Evolutionary conservation across 148 eudicot species (phyloP).

Genomic region (Salicornia ramosissima): DNA sequence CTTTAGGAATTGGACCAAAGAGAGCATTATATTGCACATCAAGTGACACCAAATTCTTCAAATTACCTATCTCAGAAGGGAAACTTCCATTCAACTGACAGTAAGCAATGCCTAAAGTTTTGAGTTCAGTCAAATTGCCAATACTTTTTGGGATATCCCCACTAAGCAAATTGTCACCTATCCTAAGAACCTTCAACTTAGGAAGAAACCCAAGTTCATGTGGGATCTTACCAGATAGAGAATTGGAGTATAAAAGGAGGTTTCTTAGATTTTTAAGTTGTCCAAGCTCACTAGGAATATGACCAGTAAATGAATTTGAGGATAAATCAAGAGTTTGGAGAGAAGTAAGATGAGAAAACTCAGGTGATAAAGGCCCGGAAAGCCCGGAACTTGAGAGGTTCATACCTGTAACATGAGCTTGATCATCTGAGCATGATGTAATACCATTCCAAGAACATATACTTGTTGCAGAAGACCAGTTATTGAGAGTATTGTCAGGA

Average conservation of each 20-base stretch:
- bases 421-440: conserved; percentile 69
- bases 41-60: conserved; percentile 52
- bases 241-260: conserved; percentile 54
- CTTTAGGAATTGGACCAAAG: conserved; percentile 49
- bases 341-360: conserved; percentile 46
- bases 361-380: conserved; percentile 54
- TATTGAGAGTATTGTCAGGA: conserved; percentile 42
- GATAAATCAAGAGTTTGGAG: conserved; percentile 68
- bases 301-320: conserved; percentile 50
- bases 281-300: conserved; percentile 60
- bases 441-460: conserved; percentile 70
- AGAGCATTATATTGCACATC: conserved; percentile 69
- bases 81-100: conserved; percentile 77
- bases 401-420: conserved; percentile 39
- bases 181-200: conserved; percentile 64
- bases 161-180: conserved; percentile 59
- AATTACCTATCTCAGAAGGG: conserved; percentile 58
- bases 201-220: conserved; percentile 47
- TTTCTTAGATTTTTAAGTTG: conserved; percentile 49
- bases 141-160: conserved; percentile 46
- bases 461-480: conserved; percentile 48
- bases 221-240: conserved; percentile 58
- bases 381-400: conserved; percentile 63
- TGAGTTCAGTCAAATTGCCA: conserved; percentile 56
- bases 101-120: conserved; percentile 53